These are phyloP conservation scores for Aspergillus campestris DNA, from an alignment of 495 filamentous ascomycete genomes.

Conservation along the genomic window DNA sequence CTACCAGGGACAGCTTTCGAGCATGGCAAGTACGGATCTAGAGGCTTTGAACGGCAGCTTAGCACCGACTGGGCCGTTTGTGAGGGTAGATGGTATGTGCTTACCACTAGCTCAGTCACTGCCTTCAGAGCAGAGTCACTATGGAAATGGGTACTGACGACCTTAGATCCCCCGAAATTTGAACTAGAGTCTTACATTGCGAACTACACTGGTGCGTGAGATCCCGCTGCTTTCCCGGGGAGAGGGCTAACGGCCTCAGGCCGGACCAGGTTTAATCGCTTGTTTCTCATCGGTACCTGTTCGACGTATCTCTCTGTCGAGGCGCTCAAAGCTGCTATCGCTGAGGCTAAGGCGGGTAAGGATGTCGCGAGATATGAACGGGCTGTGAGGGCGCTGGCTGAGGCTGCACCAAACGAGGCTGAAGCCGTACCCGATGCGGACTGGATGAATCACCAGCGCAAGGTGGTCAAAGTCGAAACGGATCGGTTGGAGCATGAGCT, in stretches of 20 bases:
- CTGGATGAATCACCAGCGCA: conserved; percentile 60
- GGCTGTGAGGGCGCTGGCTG: conserved; percentile 53
- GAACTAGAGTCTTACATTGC: conserved; percentile 88
- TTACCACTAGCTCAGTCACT: background rate
- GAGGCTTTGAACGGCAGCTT: conserved; percentile 9
- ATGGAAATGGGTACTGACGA: conserved; percentile 1
- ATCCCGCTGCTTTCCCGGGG: background rate
- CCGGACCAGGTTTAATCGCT: conserved; percentile 66
- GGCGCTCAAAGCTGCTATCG: conserved; percentile 67
- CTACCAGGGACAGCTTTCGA: conserved; percentile 5
- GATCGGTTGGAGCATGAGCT: conserved; percentile 73
- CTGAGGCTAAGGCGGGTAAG: conserved; percentile 67
- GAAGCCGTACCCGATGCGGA: conserved; percentile 56
- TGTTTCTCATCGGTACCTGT: conserved; percentile 69
- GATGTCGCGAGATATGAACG: conserved; percentile 65
- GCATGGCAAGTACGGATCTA: conserved; percentile 3
- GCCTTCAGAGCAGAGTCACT: conserved; percentile 3
- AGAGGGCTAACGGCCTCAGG: conserved; percentile 34
- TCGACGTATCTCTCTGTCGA: conserved; percentile 72
- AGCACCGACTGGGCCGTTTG: conserved; percentile 5
- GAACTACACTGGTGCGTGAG: conserved; percentile 69
- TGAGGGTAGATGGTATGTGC: conserved; percentile 27
- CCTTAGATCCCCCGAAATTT: conserved; percentile 71
- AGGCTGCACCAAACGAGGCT: conserved; percentile 57
- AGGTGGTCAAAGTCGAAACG: conserved; percentile 55